Conservation (phyloP, 352 stramenopile genomes). For the Globisporangium cederbergense region DNA sequence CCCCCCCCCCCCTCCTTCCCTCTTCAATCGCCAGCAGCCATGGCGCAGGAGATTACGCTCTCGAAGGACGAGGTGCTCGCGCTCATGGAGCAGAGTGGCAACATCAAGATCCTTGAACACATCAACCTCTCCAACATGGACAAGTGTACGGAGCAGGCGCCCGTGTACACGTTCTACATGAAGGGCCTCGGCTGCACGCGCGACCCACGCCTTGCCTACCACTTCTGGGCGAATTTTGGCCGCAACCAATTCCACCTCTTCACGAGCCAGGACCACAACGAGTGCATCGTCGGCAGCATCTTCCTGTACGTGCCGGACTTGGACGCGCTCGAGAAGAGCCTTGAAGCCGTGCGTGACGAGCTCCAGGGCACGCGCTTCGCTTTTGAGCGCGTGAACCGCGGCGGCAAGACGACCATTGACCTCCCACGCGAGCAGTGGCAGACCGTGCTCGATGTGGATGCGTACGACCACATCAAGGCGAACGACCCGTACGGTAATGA, state of each 20-base stretch:
- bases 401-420: slow-evolving; percentile 37
- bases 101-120: slow-evolving; percentile 73
- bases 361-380: slow-evolving; percentile 50
- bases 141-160: slow-evolving; percentile 42
- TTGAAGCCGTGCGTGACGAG: slow-evolving; percentile 38
- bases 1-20: neutral
- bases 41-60: slow-evolving; percentile 34
- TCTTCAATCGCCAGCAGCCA: slow-evolving; percentile 9
- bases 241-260: slow-evolving; percentile 77
- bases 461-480: slow-evolving; percentile 61
- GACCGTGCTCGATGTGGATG: slow-evolving; percentile 36
- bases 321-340: slow-evolving; percentile 50
- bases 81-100: slow-evolving; percentile 47
- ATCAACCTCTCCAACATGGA: slow-evolving; percentile 65
- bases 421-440: slow-evolving; percentile 59
- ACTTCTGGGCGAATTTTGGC: slow-evolving; percentile 69
- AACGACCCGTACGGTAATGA: slow-evolving; percentile 63
- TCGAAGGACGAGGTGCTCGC: slow-evolving; percentile 47
- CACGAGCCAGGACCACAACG: slow-evolving; percentile 50
- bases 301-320: slow-evolving; percentile 60
- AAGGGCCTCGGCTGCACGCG: slow-evolving; percentile 56
- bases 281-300: slow-evolving; percentile 55
- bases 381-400: slow-evolving; percentile 53
- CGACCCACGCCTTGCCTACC: slow-evolving; percentile 58
- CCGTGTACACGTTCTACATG: slow-evolving; percentile 62